phyloP scores from a whole-genome alignment of 257 asterid species.

The Knoxia roxburghii region DNA sequence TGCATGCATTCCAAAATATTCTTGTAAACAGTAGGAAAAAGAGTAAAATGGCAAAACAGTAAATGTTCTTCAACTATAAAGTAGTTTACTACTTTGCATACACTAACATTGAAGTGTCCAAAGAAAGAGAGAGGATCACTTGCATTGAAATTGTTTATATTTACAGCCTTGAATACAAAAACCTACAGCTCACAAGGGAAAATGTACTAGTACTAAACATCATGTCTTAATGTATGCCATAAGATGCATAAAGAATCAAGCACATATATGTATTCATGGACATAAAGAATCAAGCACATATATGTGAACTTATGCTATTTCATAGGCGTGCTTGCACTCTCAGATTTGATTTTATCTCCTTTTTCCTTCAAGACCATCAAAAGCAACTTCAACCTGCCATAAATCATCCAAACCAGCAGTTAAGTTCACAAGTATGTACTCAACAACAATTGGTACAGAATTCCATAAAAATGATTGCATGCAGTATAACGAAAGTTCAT shows the following conservation, averaged over 20 bases:
- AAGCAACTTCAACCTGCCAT: conserved; percentile 89
- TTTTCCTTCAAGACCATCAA: conserved; percentile 75
- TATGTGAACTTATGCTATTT: no score
- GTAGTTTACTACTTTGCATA: neutral
- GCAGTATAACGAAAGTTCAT: neutral
- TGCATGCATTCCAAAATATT: conserved; percentile 33
- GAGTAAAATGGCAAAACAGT: no score
- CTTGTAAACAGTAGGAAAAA: neutral
- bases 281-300: no score
- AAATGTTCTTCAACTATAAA: neutral
- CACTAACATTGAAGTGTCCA: neutral
- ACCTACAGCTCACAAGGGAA: neutral
- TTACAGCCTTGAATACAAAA: no score
- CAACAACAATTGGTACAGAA: neutral
- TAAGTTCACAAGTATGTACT: neutral
- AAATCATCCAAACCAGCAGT: conserved; percentile 7
- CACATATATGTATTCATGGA: no score
- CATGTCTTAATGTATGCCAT: neutral
- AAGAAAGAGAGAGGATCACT: no score
- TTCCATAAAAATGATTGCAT: neutral
- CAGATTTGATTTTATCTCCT: conserved; percentile 53
- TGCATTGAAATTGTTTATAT: no score
- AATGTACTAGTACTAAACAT: no score
- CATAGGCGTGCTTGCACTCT: conserved; percentile 42
- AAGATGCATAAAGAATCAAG: neutral